phyloP scores from a whole-genome alignment of 345 rosid genomes.

The Aegle marmelos region DNA sequence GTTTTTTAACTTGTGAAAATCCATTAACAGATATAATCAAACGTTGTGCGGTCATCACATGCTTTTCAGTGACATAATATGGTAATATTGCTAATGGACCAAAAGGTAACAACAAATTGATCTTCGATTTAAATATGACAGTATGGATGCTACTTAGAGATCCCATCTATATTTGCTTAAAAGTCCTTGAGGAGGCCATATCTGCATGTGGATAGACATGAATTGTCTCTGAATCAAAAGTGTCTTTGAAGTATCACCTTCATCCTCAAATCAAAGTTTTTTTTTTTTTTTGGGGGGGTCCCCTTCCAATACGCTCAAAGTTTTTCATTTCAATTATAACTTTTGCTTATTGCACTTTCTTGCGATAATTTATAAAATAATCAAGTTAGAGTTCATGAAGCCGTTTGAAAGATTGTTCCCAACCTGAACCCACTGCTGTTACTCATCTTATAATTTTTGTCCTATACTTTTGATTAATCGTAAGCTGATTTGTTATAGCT shows the following conservation, averaged over 20 bases:
- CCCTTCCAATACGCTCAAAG: no score
- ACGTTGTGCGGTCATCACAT: conserved; percentile 47
- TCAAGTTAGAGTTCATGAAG: no score
- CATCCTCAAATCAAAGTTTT: no score
- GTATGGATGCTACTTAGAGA: conserved; percentile 30
- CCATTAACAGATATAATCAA: not conserved
- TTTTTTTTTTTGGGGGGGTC: no score
- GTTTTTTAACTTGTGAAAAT: conserved; percentile 15
- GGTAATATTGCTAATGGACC: conserved; percentile 79
- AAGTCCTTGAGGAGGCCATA: conserved; percentile 24
- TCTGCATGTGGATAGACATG: conserved; percentile 2
- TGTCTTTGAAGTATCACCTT: not conserved
- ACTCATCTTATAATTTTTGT: no score
- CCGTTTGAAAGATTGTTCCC: no score
- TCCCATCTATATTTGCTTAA: conserved; percentile 26
- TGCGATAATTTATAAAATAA: no score
- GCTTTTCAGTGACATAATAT: conserved; percentile 44
- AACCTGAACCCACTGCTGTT: no score
- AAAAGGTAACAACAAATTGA: conserved; percentile 55
- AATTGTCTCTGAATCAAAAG: conserved; percentile 28
- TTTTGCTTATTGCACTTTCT: no score
- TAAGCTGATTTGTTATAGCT: no score
- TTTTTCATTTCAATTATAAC: no score
- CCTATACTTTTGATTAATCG: no score
- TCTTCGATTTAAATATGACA: conserved; percentile 41